Percentiles rank a stretch among this genome's conserved stretches.
These are phyloP conservation scores for Annulohypoxylon stygium DNA, from an alignment of 495 filamentous ascomycete species.

Conservation along the genomic window DNA sequence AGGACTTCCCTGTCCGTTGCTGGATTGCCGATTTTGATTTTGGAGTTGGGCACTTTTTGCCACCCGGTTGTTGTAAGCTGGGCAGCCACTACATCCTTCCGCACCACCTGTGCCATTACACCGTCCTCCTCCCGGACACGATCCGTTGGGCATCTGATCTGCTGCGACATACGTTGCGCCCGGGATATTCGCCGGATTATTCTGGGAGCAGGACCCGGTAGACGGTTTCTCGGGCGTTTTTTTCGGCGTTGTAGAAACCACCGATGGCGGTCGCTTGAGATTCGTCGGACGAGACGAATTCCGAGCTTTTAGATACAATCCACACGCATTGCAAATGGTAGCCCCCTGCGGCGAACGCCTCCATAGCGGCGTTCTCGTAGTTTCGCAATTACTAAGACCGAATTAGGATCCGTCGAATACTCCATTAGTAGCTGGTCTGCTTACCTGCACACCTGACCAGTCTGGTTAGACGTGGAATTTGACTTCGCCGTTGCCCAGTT, in stretches of 20 bases:
- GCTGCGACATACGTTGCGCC: constrained; percentile 83
- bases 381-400: constrained; percentile 87
- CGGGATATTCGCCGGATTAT: constrained; percentile 57
- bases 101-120: constrained; percentile 98
- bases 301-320: constrained; percentile 91
- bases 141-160: constrained; percentile 78
- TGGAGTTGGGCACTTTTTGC: constrained; percentile 83
- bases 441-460: constrained; percentile 70
- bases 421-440: constrained; percentile 20
- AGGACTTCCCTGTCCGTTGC: constrained; percentile 45
- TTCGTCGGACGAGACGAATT: constrained; percentile 91
- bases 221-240: constrained; percentile 53
- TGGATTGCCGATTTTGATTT: constrained; percentile 52
- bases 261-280: constrained; percentile 75
- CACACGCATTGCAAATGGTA: constrained; percentile 98
- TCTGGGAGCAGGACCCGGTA: constrained; percentile 51
- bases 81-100: constrained; percentile 95
- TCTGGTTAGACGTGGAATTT: constrained; percentile 43
- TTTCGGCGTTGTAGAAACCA: constrained; percentile 56
- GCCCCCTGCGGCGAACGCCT: constrained; percentile 90
- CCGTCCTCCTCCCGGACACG: constrained; percentile 93
- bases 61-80: constrained; percentile 96
- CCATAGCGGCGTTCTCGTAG: constrained; percentile 94
- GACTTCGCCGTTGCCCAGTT: constrained; percentile 32
- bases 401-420: constrained; percentile 28